These are phyloP conservation scores for Cytospora leucostoma DNA, from an alignment of 2,329 filamentous ascomycete genomes.

Conservation along the genomic window DNA sequence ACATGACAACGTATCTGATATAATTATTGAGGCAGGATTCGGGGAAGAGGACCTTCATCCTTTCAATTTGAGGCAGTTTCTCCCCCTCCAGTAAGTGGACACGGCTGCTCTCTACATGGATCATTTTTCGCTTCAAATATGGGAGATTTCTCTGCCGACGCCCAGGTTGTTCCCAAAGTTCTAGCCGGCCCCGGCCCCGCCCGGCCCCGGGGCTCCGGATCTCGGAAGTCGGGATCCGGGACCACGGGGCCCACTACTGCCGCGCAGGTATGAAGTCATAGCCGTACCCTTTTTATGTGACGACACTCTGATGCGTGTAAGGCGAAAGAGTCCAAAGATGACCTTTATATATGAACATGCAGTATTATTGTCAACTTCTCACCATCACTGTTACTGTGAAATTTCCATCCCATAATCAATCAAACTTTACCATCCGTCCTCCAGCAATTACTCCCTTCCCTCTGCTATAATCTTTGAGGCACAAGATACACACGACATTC, in stretches of 20 bases:
- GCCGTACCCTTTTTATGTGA: not conserved
- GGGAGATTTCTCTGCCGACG: too few relatives aligned
- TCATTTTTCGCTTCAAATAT: too few relatives aligned
- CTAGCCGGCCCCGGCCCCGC: too few relatives aligned
- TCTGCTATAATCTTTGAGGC: not conserved
- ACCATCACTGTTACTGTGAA: not conserved
- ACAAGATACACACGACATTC: not conserved
- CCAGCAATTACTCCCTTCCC: constrained; percentile 3
- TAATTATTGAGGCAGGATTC: too few relatives aligned
- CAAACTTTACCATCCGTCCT: not conserved
- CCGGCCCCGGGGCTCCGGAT: too few relatives aligned
- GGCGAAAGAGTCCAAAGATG: not conserved
- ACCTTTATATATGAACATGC: not conserved
- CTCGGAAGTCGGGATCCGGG: too few relatives aligned
- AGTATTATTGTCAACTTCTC: not conserved
- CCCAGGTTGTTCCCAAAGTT: too few relatives aligned
- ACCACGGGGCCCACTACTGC: constrained; percentile 1
- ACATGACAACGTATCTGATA: too few relatives aligned
- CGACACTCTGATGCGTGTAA: constrained; percentile 15
- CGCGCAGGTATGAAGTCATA: constrained; percentile 19
- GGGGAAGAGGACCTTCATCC: too few relatives aligned
- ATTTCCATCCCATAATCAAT: not conserved
- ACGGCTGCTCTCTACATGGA: too few relatives aligned
- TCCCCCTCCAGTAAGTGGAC: too few relatives aligned
- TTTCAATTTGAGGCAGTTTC: too few relatives aligned